A percentile compares a stretch with the other conserved stretches of the same genome.
phyloP scores from a whole-genome alignment of 2,329 filamentous ascomycete genomes.

The Daldinia eschscholtzii region DNA sequence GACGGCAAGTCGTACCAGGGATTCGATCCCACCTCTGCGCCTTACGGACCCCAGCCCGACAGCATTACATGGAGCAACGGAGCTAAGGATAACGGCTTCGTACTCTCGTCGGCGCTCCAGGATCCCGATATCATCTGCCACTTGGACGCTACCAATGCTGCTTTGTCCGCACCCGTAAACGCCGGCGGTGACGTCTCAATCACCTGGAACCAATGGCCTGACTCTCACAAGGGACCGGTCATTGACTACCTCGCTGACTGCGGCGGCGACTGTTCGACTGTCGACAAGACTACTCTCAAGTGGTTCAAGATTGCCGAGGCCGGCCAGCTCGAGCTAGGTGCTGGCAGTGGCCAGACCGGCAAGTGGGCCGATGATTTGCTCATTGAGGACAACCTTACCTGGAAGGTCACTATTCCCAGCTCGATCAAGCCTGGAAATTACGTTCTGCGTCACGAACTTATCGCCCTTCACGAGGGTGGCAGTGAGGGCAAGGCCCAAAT shows the following conservation, averaged over 20 bases:
- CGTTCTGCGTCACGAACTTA: constrained; percentile 63
- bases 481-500: constrained; percentile 58
- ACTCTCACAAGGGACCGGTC: constrained; percentile 61
- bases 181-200: constrained; percentile 71
- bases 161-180: constrained; percentile 56
- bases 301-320: constrained; percentile 52
- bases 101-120: constrained; percentile 55
- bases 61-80: constrained; percentile 52
- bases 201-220: constrained; percentile 76
- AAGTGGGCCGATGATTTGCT: constrained; percentile 54
- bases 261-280: constrained; percentile 49
- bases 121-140: constrained; percentile 57
- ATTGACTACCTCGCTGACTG: constrained; percentile 55
- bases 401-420: constrained; percentile 60
- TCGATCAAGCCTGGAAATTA: constrained; percentile 61
- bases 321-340: constrained; percentile 55
- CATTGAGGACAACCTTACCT: constrained; percentile 61
- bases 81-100: constrained; percentile 54
- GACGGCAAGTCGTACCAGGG: constrained; percentile 37
- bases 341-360: constrained; percentile 53
- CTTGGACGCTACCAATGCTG: constrained; percentile 52
- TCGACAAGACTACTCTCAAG: constrained; percentile 50
- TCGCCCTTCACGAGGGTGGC: constrained; percentile 60
- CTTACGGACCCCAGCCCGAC: constrained; percentile 39
- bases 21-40: constrained; percentile 37